Conservation (phyloP, 805 yeast species). For the Sugiyamaella qingdaonensis region DNA sequence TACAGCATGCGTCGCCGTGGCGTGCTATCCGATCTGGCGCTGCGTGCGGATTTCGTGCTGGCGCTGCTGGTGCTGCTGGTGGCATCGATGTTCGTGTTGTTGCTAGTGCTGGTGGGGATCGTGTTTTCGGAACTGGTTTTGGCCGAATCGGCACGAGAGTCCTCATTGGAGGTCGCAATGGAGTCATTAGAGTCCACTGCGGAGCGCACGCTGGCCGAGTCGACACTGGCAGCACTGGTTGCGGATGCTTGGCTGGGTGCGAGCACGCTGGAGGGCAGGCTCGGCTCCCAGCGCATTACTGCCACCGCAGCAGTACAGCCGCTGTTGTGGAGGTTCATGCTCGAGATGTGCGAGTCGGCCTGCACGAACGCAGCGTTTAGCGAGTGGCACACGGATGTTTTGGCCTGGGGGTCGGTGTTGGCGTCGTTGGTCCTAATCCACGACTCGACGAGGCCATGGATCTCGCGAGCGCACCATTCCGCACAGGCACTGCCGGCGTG, state of each 20-base stretch:
- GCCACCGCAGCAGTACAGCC: constrained; percentile 98
- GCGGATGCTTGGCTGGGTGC: not conserved
- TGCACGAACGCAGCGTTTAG: constrained; percentile 65
- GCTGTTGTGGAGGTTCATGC: constrained; percentile 62
- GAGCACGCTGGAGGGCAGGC: constrained; percentile 9
- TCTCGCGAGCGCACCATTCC: constrained; percentile 86
- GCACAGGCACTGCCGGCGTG: constrained; percentile 95
- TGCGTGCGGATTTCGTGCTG: not conserved
- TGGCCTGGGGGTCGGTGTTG: not conserved
- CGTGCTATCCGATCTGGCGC: not conserved
- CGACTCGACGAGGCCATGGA: constrained; percentile 57
- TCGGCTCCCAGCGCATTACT: constrained; percentile 76
- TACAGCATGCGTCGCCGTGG: constrained; percentile 57
- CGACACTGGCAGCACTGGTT: not conserved
- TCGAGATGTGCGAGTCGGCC: constrained; percentile 66
- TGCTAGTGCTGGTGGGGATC: not conserved
- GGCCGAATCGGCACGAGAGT: not conserved
- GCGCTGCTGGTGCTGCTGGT: not conserved
- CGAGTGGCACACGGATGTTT: constrained; percentile 55
- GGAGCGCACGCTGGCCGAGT: not conserved
- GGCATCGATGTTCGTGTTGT: not conserved
- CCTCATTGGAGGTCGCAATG: not conserved
- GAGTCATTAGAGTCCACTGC: too few species aligned
- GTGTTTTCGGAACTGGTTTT: not conserved
- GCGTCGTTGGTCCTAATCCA: constrained; percentile 36